Percentiles rank a stretch among this genome's conserved stretches.
Conservation (phyloP, 179 eudicot species). For the Camellia oleifera region DNA sequence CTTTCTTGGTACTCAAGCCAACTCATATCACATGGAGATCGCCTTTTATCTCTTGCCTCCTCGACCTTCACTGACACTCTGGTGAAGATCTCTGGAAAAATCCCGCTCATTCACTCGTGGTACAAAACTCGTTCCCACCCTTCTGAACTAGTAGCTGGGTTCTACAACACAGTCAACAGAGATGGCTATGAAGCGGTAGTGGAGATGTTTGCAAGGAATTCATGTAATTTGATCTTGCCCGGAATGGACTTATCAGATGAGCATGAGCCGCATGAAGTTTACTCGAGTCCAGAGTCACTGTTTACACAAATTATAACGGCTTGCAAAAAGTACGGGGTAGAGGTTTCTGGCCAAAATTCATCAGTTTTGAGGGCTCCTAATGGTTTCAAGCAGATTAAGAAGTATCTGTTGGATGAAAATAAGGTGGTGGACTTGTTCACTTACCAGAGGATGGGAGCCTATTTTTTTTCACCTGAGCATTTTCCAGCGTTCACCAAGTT, state of each 20-base stretch:
- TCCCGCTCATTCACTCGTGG: constrained; percentile 59
- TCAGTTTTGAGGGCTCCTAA: constrained; percentile 29
- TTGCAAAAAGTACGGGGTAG: constrained; percentile 48
- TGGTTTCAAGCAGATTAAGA: constrained; percentile 52
- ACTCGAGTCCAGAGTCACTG: constrained; percentile 52
- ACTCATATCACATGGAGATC: constrained; percentile 62
- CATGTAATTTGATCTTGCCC: constrained; percentile 52
- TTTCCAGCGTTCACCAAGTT: constrained; percentile 56
- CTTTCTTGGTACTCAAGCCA: constrained; percentile 84
- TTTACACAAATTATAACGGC: constrained; percentile 43
- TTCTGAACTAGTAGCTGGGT: constrained; percentile 72
- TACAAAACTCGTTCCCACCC: constrained; percentile 63
- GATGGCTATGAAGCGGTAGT: constrained; percentile 65
- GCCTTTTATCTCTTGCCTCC: constrained; percentile 60
- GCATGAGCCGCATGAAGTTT: constrained; percentile 26
- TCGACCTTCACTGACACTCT: constrained; percentile 38
- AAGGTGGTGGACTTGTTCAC: constrained; percentile 46
- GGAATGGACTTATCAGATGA: constrained; percentile 70
- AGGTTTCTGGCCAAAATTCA: constrained; percentile 58
- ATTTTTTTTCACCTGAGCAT: constrained; percentile 77
- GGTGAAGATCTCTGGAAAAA: constrained; percentile 53
- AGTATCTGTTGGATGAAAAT: constrained; percentile 36
- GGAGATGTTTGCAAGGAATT: constrained; percentile 49
- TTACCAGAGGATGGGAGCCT: constrained; percentile 90
- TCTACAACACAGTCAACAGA: constrained; percentile 60